Evolutionary conservation across 2,329 filamentous ascomycete genomes (phyloP).

Genomic region (Beauveria asiatica): DNA sequence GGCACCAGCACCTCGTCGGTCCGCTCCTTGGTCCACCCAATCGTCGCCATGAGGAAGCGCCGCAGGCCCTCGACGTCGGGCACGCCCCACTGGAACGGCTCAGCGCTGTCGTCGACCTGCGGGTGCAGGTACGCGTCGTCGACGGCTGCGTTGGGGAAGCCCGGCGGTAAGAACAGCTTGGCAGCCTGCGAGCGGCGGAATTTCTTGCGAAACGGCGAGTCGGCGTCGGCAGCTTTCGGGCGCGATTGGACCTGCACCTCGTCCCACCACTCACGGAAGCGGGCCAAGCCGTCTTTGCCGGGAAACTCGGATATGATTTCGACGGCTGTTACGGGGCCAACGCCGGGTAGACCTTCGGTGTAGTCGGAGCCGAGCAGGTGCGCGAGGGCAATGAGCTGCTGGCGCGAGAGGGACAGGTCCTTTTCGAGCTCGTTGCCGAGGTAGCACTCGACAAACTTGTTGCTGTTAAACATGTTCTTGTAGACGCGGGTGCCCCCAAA

Average conservation of each 20-base stretch:
- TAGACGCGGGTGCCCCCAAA: conserved; percentile 95
- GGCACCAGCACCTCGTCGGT: conserved; percentile 95
- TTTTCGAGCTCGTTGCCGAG: conserved; percentile 74
- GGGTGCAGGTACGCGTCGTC: conserved; percentile 77
- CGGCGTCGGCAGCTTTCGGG: conserved; percentile 51
- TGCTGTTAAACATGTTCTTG: conserved; percentile 99
- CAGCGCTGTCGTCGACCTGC: conserved; percentile 70
- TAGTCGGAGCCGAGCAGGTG: conserved; percentile 92
- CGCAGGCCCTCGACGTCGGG: conserved; percentile 83
- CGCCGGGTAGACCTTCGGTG: conserved; percentile 80
- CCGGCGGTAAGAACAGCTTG: conserved; percentile 76
- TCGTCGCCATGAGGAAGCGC: conserved; percentile 78
- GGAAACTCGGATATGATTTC: conserved; percentile 91
- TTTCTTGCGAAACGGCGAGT: conserved; percentile 67
- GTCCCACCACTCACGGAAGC: conserved; percentile 83
- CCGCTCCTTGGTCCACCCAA: conserved; percentile 85
- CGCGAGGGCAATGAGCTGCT: conserved; percentile 80
- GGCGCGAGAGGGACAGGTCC: conserved; percentile 79
- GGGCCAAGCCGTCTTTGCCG: conserved; percentile 48
- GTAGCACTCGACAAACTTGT: conserved; percentile 97
- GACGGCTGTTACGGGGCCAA: conserved; percentile 88
- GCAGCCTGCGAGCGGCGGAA: conserved; percentile 72
- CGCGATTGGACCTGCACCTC: conserved; percentile 63
- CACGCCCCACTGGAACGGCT: conserved; percentile 89
- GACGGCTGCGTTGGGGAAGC: conserved; percentile 72